Evolutionary conservation across 129 eudicot species (phyloP).

Genomic region (Flaveria brownii): DNA sequence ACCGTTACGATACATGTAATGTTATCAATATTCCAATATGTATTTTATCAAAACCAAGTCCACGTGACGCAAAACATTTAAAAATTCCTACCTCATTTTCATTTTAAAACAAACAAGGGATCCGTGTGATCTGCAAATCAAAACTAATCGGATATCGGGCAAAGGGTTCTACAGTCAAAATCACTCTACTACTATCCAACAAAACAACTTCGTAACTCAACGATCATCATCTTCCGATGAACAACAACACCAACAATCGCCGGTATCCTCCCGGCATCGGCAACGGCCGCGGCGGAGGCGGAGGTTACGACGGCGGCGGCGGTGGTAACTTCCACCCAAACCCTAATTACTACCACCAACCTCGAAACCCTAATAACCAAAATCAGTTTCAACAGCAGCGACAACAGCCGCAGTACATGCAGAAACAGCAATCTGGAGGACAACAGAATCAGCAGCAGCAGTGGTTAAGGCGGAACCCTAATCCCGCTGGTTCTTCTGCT

Average conservation of each 20-base stretch:
- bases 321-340: constrained; percentile 35
- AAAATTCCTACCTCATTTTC: background rate
- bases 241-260: background rate
- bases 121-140: background rate
- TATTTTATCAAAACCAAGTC: too few species aligned
- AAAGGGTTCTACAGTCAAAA: constrained; percentile 11
- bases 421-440: constrained; percentile 12
- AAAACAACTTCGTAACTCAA: background rate
- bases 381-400: constrained; percentile 20
- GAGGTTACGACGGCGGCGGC: constrained; percentile 6
- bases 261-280: constrained; percentile 45
- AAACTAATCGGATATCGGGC: background rate
- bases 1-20: too few species aligned
- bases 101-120: background rate
- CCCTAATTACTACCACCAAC: constrained; percentile 39
- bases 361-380: constrained; percentile 27
- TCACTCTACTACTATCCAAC: background rate
- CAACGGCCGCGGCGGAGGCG: constrained; percentile 38
- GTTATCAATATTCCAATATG: too few species aligned
- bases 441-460: constrained; percentile 40
- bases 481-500: constrained; percentile 6
- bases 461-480: constrained; percentile 41
- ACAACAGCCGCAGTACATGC: constrained; percentile 32
- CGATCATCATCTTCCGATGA: constrained; percentile 13
- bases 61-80: too few species aligned